phyloP scores from a whole-genome alignment of 2,329 filamentous ascomycete genomes.

The Talaromyces funiculosus region DNA sequence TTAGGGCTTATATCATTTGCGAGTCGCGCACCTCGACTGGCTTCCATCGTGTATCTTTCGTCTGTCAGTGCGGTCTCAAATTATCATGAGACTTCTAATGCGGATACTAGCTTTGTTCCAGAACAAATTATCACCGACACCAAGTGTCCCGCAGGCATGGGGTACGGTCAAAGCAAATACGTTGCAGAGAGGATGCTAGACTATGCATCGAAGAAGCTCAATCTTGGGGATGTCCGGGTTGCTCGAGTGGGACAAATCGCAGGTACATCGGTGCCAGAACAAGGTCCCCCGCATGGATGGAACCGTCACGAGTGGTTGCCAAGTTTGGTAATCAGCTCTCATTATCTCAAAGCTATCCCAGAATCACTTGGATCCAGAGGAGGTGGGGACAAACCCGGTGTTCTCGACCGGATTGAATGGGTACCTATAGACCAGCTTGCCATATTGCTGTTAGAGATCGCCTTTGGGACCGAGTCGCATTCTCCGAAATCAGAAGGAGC shows the following conservation, averaged over 20 bases:
- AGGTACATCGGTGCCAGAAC: slow-evolving; percentile 5
- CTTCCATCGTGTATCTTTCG: slow-evolving; percentile 1
- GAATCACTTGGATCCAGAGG: not conserved
- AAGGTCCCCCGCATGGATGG: slow-evolving; percentile 2
- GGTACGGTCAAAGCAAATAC: slow-evolving; percentile 9
- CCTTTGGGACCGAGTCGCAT: not conserved
- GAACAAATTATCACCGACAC: slow-evolving; percentile 4
- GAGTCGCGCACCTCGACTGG: not conserved
- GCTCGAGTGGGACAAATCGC: slow-evolving; percentile 9
- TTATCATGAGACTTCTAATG: not conserved
- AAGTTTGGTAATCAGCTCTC: slow-evolving; percentile 9
- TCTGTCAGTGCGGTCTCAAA: not conserved
- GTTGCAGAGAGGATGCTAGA: slow-evolving; percentile 3
- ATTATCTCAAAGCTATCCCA: not conserved
- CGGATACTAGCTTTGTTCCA: not conserved
- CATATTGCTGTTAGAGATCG: not conserved
- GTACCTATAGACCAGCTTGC: slow-evolving; percentile 7
- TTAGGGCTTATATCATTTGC: slow-evolving; percentile 1
- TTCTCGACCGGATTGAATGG: slow-evolving; percentile 6
- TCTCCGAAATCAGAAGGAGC: not conserved
- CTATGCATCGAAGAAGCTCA: not conserved
- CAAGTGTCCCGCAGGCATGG: not conserved
- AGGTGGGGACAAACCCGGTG: not conserved
- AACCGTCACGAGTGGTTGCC: slow-evolving; percentile 10
- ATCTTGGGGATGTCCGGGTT: not conserved